phyloP scores from a whole-genome alignment of 805 yeast species.

The Maudiozyma turicensis region DNA sequence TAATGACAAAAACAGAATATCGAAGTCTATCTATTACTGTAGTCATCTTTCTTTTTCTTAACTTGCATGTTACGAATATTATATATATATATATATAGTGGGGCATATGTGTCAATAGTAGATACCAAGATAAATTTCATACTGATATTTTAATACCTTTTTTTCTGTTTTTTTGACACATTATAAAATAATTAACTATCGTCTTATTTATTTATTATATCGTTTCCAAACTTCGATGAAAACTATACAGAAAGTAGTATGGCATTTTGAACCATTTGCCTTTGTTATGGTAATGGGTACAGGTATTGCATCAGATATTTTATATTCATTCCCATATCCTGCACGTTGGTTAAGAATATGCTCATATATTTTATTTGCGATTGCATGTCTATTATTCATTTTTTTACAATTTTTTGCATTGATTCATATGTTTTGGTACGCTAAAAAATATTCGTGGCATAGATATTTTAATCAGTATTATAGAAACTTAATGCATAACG shows the following conservation, averaged over 20 bases:
- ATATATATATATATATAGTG: too few species aligned
- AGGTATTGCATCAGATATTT: constrained; percentile 57
- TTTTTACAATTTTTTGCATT: constrained; percentile 35
- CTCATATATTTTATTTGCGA: constrained; percentile 54
- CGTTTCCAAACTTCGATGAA: neutral
- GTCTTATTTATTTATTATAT: too few species aligned
- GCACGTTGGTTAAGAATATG: constrained; percentile 48
- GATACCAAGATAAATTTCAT: too few species aligned
- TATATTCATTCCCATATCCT: constrained; percentile 57
- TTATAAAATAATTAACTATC: too few species aligned
- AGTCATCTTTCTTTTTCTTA: too few species aligned
- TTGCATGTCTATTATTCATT: constrained; percentile 42
- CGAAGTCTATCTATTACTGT: too few species aligned
- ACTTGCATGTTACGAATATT: too few species aligned
- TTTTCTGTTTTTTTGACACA: too few species aligned
- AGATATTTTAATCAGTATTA: constrained; percentile 24
- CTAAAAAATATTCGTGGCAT: constrained; percentile 12
- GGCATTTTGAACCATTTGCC: constrained; percentile 43
- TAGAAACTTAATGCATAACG: constrained; percentile 38
- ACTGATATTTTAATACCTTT: too few species aligned
- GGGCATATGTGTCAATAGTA: too few species aligned
- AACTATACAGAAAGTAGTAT: constrained; percentile 1
- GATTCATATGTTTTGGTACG: constrained; percentile 32
- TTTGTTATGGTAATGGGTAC: constrained; percentile 79
- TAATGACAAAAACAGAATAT: too few species aligned